Evolutionary conservation across 352 stramenopile species (phyloP), one percentile per base, ranked within the genome.

Genomic region (Pythium utonaiense): DNA sequence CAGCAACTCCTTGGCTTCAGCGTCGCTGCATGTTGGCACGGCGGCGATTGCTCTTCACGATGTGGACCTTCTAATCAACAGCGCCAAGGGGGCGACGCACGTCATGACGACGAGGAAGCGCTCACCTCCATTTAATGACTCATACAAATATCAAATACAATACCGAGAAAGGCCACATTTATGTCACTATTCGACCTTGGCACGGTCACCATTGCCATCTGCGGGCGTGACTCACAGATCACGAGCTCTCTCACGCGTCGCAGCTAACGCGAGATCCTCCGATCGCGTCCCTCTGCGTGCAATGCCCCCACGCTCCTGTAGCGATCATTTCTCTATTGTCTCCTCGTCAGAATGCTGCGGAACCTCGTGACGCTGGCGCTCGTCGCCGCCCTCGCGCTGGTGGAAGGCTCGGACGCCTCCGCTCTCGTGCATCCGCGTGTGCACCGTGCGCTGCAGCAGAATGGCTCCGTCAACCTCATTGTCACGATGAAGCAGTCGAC

Each of bases 401-500:
- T 24, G 7, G 36, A 38, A n/a, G 56, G 21, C 17, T 17, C 33
- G 13, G 22, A 30, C 17, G 36, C 34, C 51, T 31, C 21, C 13
- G 51, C 36, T 25, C 25, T 56, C 6, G 40, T 66, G 9, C 44
- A 66, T 19, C 51, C 44, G 33, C 33, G 59, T 33, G 57, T 63
- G 1, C 57, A 63, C 47, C 57, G 57, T 14, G 47, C 47, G 24
- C 57, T 63, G 10, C 45, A 36, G 22, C 36, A 36, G 16, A 33
- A 41, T 7, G 47, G 41, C 17, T 28, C 34, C 22, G 57, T 63
- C 10, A 57, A 63, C 57, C 33, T 63, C 31, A 57, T 63, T 22
- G 48, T 63, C 10, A 57, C 57, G 1, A 45, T 63, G 30, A 59
- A 59, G 27, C 38, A 50, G 38, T 22, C 53, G 56, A 49, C 56